These are phyloP conservation scores for Arthrocladium fulminans DNA, from an alignment of 2,329 filamentous ascomycete species.

Conservation along the genomic window DNA sequence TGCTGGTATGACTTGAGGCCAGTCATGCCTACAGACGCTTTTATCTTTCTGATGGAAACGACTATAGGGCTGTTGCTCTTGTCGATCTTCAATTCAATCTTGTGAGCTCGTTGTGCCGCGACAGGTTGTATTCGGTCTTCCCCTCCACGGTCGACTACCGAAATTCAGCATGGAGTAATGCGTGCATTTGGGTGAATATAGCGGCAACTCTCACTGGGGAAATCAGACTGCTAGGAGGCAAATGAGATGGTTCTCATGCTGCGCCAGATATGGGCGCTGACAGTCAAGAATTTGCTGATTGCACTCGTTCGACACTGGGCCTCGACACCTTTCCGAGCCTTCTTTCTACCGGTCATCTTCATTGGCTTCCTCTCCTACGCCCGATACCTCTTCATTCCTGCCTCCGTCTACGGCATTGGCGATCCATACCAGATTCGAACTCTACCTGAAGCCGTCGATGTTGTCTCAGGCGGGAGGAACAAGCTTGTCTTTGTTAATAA, in stretches of 20 bases:
- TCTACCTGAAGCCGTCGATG: slow-evolving; percentile 54
- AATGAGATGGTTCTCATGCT: slow-evolving; percentile 34
- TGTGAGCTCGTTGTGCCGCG: no score
- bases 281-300: slow-evolving; percentile 49
- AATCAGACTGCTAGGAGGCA: no score
- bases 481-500: slow-evolving; percentile 73
- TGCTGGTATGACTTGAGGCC: no score
- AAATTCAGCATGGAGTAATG: no score
- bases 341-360: slow-evolving; percentile 49
- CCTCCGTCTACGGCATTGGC: slow-evolving; percentile 66
- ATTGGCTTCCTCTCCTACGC: slow-evolving; percentile 52
- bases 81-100: no score
- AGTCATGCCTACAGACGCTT: no score
- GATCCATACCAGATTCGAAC: slow-evolving; percentile 51
- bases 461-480: slow-evolving; percentile 51
- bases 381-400: slow-evolving; percentile 73
- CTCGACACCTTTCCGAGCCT: slow-evolving; percentile 46
- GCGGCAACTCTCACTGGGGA: no score
- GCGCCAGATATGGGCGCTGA: slow-evolving; percentile 48
- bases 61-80: no score
- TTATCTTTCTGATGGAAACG: no score
- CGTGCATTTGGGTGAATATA: no score
- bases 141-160: no score
- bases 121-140: no score
- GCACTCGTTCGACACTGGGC: slow-evolving; percentile 46